These are phyloP conservation scores for Adansonia madagascariensis DNA, from an alignment of 441 rosid genomes.

Conservation along the genomic window DNA sequence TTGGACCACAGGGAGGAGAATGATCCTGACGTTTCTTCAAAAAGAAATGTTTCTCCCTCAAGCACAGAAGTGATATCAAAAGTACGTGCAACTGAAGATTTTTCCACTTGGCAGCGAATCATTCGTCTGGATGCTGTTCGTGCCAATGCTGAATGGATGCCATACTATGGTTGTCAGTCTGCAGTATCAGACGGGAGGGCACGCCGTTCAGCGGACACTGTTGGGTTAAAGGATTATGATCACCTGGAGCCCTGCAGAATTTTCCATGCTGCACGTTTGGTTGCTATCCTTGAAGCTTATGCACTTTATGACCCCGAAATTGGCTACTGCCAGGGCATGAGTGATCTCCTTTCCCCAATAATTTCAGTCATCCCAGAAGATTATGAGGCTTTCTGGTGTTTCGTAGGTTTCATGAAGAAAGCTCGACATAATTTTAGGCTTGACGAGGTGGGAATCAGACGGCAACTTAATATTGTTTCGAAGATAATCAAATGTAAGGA, in stretches of 20 bases:
- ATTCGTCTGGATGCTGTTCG: conserved; percentile 91
- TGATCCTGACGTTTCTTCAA: conserved; percentile 28
- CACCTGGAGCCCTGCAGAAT: conserved; percentile 78
- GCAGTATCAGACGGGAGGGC: conserved; percentile 65
- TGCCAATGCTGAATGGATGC: conserved; percentile 81
- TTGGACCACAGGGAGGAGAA: conserved; percentile 47
- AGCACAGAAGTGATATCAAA: conserved; percentile 39
- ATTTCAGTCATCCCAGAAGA: conserved; percentile 75
- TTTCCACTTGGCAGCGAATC: conserved; percentile 86
- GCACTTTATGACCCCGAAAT: conserved; percentile 83
- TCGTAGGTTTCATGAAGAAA: conserved; percentile 91
- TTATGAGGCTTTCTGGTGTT: conserved; percentile 95
- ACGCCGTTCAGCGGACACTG: conserved; percentile 62
- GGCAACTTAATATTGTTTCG: conserved; percentile 82
- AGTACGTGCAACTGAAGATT: conserved; percentile 55
- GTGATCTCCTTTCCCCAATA: conserved; percentile 86
- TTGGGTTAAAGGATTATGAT: conserved; percentile 82
- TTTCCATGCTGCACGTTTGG: conserved; percentile 88
- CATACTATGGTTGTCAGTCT: conserved; percentile 59
- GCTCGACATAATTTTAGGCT: conserved; percentile 98
- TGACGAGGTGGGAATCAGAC: conserved; percentile 86
- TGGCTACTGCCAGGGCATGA: conserved; percentile 98
- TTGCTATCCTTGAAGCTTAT: conserved; percentile 89
- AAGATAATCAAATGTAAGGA: conserved; percentile 87
- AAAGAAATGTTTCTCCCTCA: conserved; percentile 39